Percentiles rank a stretch among this genome's conserved stretches.
Conservation (phyloP, 108 stramenopile genomes). For the Seminavis robusta region DNA sequence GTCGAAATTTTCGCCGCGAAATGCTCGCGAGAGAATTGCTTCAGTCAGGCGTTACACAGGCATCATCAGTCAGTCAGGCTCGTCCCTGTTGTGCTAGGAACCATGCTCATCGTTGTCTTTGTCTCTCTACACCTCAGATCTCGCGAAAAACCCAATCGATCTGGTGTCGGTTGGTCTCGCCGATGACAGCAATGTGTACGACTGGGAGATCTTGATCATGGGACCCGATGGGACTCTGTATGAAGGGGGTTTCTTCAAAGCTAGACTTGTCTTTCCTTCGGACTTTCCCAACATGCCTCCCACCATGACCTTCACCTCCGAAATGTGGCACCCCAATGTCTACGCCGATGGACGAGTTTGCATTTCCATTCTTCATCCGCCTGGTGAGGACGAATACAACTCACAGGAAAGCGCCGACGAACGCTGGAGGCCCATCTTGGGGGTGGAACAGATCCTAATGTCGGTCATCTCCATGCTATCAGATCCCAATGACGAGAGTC, state of each 20-base stretch:
- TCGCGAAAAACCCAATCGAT: constrained; percentile 87
- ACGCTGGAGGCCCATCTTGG: constrained; percentile 98
- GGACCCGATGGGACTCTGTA: constrained; percentile 90
- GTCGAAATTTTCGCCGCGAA: too few species aligned
- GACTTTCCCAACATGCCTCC: constrained; percentile 98
- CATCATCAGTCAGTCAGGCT: too few species aligned
- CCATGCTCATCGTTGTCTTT: not conserved
- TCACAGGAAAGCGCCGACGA: constrained; percentile 94
- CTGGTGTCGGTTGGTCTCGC: constrained; percentile 82
- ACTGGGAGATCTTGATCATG: constrained; percentile 97
- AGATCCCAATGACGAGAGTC: constrained; percentile 97
- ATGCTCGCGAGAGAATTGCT: too few species aligned
- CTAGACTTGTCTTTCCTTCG: constrained; percentile 87
- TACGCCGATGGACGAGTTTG: constrained; percentile 90
- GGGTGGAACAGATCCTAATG: constrained; percentile 95
- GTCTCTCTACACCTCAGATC: constrained; percentile 39
- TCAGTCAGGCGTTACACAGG: not conserved
- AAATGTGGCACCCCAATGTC: constrained; percentile 99
- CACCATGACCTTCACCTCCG: constrained; percentile 86
- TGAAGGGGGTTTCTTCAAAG: constrained; percentile 98
- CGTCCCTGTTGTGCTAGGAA: too few species aligned
- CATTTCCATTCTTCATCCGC: constrained; percentile 98
- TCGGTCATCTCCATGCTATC: constrained; percentile 95
- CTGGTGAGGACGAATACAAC: constrained; percentile 95
- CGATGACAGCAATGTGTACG: constrained; percentile 84